Evolutionary conservation across 169 alveolate species (phyloP).

Genomic region (Besnoitia besnoiti): DNA sequence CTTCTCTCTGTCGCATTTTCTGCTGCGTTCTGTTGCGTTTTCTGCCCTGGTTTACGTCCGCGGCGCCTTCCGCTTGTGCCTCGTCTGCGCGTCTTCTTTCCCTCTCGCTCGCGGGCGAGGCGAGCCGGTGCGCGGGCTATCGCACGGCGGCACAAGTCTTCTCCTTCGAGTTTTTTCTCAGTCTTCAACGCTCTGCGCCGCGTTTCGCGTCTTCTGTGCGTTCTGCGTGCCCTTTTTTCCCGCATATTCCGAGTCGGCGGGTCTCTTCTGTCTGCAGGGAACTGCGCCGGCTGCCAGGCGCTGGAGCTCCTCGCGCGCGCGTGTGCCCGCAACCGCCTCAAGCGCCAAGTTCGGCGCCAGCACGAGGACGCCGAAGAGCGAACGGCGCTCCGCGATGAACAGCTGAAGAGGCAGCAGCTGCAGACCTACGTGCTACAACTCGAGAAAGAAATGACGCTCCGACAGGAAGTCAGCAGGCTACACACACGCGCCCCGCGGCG

Average conservation of each 20-base stretch:
- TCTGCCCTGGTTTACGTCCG: not conserved
- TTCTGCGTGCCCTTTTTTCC: not conserved
- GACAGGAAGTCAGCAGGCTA: not conserved
- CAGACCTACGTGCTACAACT: conserved; percentile 22
- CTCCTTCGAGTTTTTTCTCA: not conserved
- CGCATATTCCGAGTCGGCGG: too few relatives aligned
- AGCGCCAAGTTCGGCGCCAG: not conserved
- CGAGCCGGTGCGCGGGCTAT: too few relatives aligned
- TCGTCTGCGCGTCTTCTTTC: too few relatives aligned
- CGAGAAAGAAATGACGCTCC: not conserved
- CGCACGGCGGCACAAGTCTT: too few relatives aligned
- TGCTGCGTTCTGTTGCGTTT: not conserved
- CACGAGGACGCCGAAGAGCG: not conserved
- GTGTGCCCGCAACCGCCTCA: not conserved
- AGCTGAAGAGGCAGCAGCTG: not conserved
- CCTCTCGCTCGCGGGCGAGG: not conserved
- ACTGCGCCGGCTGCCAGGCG: not conserved
- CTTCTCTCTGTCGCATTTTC: not conserved
- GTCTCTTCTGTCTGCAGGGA: not conserved
- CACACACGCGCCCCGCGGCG: too few relatives aligned
- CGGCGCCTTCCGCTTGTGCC: too few relatives aligned
- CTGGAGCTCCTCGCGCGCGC: not conserved
- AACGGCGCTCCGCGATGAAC: not conserved
- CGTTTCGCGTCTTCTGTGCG: not conserved
- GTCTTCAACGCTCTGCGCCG: not conserved